Base-by-base conservation (phyloP, 169 alveolate species). In the Theileria annulata region DNA sequence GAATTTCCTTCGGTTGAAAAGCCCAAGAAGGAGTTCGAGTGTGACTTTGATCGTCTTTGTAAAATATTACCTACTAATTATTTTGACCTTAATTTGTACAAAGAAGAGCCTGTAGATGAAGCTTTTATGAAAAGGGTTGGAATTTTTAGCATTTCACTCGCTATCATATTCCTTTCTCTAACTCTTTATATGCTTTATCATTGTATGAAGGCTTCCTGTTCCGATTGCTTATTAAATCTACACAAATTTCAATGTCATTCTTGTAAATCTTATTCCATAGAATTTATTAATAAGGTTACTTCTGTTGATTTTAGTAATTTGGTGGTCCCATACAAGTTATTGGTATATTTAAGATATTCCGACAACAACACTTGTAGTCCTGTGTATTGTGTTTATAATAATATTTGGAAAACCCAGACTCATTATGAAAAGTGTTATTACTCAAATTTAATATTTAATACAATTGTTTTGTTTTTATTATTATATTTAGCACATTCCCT, bases 361-460 rank as follows among this genome's bases (percentile, higher is more conserved):
- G 48, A 74, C 47, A 49, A 60, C 13, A 58, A 72, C 31, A 76
- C 75, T 15, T 82, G 89, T 60, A 76, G 77, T 35, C 77, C 73
- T 68, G 28, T 79, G 25, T 67, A 68, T 59, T 82, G 89, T 67
- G 49, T 82, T 21, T 58, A 28, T 17, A 74, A 82, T 51, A 30
- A 5, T 27, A 63, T 82, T 67, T 75, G 79, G 77, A 62, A 31
- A 42, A 35, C 85, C 42, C 15, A n/a, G 0, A 82, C 86, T 12
- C 89, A 82, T 71, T 82, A 72, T 48, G 89, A 82, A 71, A 82
- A 82, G 75, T 82, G 89, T 71, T 82, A 82, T 64, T 82, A 82
- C 69, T 75, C 88, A 17, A 75, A 31, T 28, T 58, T 82, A 33
- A 47, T 56, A 49, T 75, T 82, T 68, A 75, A 64, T 59, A 70